Conservation (phyloP, 345 rosid genomes). For the Citrus australasica region DNA sequence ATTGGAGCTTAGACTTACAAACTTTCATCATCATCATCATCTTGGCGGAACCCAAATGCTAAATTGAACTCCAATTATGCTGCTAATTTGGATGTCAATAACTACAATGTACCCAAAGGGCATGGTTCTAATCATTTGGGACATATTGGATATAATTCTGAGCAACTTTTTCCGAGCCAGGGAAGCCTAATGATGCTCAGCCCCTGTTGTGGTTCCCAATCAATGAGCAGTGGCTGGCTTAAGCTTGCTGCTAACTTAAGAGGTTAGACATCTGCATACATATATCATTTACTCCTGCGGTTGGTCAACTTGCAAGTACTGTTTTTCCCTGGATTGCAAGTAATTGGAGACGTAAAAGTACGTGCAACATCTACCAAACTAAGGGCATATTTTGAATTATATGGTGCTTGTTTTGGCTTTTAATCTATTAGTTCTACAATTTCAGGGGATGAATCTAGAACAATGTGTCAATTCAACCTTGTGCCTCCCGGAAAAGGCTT, state of each 20-base stretch:
- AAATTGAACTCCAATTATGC: slow-evolving; percentile 15
- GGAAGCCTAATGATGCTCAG: slow-evolving; percentile 21
- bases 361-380: too few species aligned
- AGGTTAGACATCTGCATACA: too few species aligned
- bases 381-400: too few species aligned
- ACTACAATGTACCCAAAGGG: slow-evolving; percentile 35
- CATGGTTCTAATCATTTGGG: slow-evolving; percentile 35
- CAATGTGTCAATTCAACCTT: slow-evolving; percentile 47
- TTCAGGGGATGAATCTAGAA: slow-evolving; percentile 37
- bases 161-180: slow-evolving; percentile 34
- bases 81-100: slow-evolving; percentile 31
- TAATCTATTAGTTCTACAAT: neutral
- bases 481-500: slow-evolving; percentile 42
- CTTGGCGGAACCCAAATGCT: slow-evolving; percentile 31
- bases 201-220: slow-evolving; percentile 37
- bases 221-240: slow-evolving; percentile 35
- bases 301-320: too few species aligned
- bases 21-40: neutral
- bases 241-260: slow-evolving; percentile 30
- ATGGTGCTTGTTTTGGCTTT: too few species aligned
- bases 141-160: slow-evolving; percentile 27
- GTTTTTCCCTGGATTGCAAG: too few species aligned
- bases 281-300: too few species aligned
- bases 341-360: too few species aligned
- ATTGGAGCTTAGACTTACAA: too few species aligned